Conservation (phyloP, 306 rosid species). For the Vigna mungo region DNA sequence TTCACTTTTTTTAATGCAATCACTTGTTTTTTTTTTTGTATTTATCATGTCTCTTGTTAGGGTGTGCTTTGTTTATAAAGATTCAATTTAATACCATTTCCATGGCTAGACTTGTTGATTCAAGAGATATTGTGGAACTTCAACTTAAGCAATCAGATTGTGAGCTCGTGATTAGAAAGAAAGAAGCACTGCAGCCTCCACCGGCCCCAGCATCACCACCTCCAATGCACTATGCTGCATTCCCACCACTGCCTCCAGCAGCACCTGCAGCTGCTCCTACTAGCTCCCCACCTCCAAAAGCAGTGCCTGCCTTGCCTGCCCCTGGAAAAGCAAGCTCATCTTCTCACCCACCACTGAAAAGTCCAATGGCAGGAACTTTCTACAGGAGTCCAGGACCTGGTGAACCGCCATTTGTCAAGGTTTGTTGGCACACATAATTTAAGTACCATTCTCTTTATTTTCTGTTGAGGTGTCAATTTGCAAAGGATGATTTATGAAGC, state of each 20-base stretch:
- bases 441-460: conserved; percentile 11
- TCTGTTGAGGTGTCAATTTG: conserved; percentile 24
- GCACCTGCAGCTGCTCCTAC: conserved; percentile 52
- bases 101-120: conserved; percentile 84
- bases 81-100: conserved; percentile 26
- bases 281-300: conserved; percentile 51
- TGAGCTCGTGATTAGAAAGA: conserved; percentile 78
- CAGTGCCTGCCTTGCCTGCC: conserved; percentile 65
- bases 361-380: conserved; percentile 98
- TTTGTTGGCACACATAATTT: conserved; percentile 23
- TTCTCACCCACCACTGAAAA: conserved; percentile 73
- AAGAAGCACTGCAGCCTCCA: conserved; percentile 79
- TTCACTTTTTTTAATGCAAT: conserved; percentile 16
- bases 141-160: conserved; percentile 80
- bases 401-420: conserved; percentile 91
- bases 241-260: conserved; percentile 34
- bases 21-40: not conserved
- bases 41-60: not conserved
- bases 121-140: conserved; percentile 90
- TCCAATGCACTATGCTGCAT: conserved; percentile 49
- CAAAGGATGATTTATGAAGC: conserved; percentile 3
- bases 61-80: too few species aligned
- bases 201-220: conserved; percentile 54
- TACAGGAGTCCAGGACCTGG: conserved; percentile 83
- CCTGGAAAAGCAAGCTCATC: conserved; percentile 59